A percentile compares a stretch with the other conserved stretches of the same genome.
These are phyloP conservation scores for Blastocrithidia nonstop DNA, from an alignment of 208 protist species.

Conservation along the genomic window DNA sequence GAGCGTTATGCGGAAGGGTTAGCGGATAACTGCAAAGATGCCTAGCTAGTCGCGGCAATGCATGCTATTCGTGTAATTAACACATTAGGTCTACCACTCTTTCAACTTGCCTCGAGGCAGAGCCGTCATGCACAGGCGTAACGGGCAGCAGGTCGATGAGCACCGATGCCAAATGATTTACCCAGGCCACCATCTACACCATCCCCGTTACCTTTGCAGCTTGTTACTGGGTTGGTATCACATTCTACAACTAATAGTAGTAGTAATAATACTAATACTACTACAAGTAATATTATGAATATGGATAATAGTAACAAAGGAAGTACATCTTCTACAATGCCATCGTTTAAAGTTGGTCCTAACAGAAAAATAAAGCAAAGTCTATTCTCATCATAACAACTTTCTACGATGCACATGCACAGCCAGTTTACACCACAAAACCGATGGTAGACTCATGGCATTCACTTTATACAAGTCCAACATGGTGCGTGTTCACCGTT, in stretches of 20 bases:
- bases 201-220: conserved; percentile 20
- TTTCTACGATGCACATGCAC: too few relatives aligned
- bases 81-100: conserved; percentile 62
- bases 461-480: conserved; percentile 28
- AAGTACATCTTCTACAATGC: too few relatives aligned
- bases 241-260: too few relatives aligned
- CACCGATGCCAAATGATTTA: conserved; percentile 9
- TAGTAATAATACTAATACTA: conserved; percentile 5
- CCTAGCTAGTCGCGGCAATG: conserved; percentile 65
- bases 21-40: conserved; percentile 42
- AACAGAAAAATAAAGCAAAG: too few relatives aligned
- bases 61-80: conserved; percentile 79
- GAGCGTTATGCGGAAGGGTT: conserved; percentile 65
- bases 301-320: too few relatives aligned
- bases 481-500: conserved; percentile 25
- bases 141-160: conserved; percentile 42
- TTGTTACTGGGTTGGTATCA: conserved; percentile 1
- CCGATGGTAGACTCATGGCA: too few relatives aligned
- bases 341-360: too few relatives aligned
- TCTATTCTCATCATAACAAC: too few relatives aligned
- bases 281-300: too few relatives aligned
- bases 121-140: conserved; percentile 58
- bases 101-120: conserved; percentile 64
- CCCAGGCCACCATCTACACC: conserved; percentile 10
- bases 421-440: too few relatives aligned